Evolutionary conservation across 768 basidiomycete genomes (phyloP), one percentile per base, ranked within the genome.

Genomic region (Suillus ampliporus): DNA sequence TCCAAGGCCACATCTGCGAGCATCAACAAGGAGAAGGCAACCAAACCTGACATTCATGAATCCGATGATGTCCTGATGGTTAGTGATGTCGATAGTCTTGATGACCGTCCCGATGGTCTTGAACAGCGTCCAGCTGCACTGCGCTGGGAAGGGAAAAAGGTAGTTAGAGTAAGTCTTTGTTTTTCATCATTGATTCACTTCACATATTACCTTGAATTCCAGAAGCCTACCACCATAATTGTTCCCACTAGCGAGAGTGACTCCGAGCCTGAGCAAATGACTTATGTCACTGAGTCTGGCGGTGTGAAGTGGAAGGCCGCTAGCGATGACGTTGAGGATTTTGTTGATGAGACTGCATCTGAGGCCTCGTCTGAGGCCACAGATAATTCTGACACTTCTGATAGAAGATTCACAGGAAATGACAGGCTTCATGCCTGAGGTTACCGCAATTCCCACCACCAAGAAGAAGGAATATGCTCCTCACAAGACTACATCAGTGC

Each of bases 271-370:
- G 46, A 47, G 46, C 23, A 47, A 23, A 47, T 4, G 6, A 47
- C 46, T 26, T 47, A 26, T 47, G 7, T 14, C 23, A 15, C 34
- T 35, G 23, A 28, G 46, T 48, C 46, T 35, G 57, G 43, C 31
- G 10, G 43, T 62, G n/a, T 57, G 3, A 62, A 57, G 54, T 15
- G 17, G 11, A 56, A 62, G 48, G 48, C 31, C 21, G 31, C 31
- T 31, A 31, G 31, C 31, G 38, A 50, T n/a, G 48, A 60, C 4
- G 5, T 40, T 15, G 23, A 31, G 23, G 23, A 47, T 47, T 47
- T 26, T 26, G 23, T 47, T 47, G 23, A 47, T 7, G 15, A 47
- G 46, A 47, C 46, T 15, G 46, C 14, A 13, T 46, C 44, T 21
- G 44, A 46, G 21, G n/a, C 43, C n/a, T 44, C 43, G 10, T 47